These are phyloP conservation scores for Gypsophila paniculata DNA, from an alignment of 179 eudicot species.

Conservation along the genomic window DNA sequence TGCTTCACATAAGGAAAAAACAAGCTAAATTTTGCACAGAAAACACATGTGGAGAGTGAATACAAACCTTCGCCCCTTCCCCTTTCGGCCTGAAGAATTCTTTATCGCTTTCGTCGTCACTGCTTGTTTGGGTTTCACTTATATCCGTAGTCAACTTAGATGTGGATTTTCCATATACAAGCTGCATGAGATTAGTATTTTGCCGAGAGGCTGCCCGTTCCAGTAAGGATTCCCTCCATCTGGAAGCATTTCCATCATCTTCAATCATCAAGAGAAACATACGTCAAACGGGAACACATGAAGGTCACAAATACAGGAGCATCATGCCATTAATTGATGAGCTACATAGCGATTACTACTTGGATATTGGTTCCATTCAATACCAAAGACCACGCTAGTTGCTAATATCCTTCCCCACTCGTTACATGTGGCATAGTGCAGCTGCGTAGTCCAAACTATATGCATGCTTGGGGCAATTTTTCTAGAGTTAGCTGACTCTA, in stretches of 20 bases:
- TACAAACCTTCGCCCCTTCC: slow-evolving; percentile 68
- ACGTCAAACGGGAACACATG: slow-evolving; percentile 9
- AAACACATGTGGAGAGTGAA: slow-evolving; percentile 3
- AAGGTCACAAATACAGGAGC: not conserved
- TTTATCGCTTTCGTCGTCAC: slow-evolving; percentile 60
- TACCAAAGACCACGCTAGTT: not conserved
- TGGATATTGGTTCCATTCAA: not conserved
- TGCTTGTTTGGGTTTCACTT: slow-evolving; percentile 37
- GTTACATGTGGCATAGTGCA: not conserved
- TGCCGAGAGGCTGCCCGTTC: slow-evolving; percentile 50
- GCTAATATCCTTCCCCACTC: not conserved
- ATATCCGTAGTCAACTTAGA: slow-evolving; percentile 23
- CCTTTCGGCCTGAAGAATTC: slow-evolving; percentile 92
- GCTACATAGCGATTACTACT: not conserved
- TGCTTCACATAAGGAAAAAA: not conserved
- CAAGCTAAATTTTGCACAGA: not conserved
- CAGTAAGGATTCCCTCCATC: slow-evolving; percentile 77
- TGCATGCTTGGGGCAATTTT: not conserved
- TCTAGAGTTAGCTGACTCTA: not conserved
- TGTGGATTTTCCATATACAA: slow-evolving; percentile 63
- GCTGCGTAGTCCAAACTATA: not conserved
- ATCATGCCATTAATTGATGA: not conserved
- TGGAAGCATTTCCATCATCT: slow-evolving; percentile 70
- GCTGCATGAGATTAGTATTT: slow-evolving; percentile 68
- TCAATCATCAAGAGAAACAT: slow-evolving; percentile 30